Base-by-base conservation (phyloP, 2,329 filamentous ascomycete species). In the Epichloe sp. region DNA sequence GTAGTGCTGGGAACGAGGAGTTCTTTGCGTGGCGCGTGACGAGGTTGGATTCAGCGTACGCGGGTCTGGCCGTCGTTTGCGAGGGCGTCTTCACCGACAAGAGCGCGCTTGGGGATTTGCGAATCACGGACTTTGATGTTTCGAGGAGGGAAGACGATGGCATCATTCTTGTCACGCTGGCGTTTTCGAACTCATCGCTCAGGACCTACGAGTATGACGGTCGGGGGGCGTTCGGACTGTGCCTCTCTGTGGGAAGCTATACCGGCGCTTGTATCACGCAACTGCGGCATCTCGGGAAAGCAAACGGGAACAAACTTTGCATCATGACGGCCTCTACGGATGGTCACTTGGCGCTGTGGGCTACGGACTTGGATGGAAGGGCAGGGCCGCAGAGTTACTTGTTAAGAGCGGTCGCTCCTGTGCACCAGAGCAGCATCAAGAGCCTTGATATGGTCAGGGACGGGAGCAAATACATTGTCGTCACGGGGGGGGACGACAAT, bases 401-500 rank as follows among this genome's bases (percentile, higher is more conserved):
- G 2, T 55, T 71, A 3, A 57, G 57, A 8, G 54, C 66, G 12
- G 65, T 67, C 11, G 62, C 62, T 2, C 72, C 70, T 49, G 65
- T 91, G 23, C 93, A 97, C 61, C 88, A 95, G 59, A 95, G 79
- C 65, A 82, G 83, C 48, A 79, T 96, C 63, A 94, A 95, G 64
- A 70, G 73, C 19, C 67, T 85, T 3, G 76, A 76, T 53, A 53
- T 80, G 47, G 55, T 58, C 31, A 46, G 53, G 47, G 31, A 48
- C 72, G 14, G 57, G 60, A 17, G 55, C 62, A 34, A 59, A 58
- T 70, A 57, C 57, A 54, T 86, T 1, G 62, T 95, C 17, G 65
- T 87, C 4, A 89, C 88, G 0, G 88, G 87, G 93, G 87, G 93
- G 21, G 93, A 98, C 59, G 93, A 97, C 65, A 93, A 93, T 55